Evolutionary conservation across 371 early-diverging fungal species (phyloP), one percentile per base, ranked within the genome.

Genomic region (Circinella minor): DNA sequence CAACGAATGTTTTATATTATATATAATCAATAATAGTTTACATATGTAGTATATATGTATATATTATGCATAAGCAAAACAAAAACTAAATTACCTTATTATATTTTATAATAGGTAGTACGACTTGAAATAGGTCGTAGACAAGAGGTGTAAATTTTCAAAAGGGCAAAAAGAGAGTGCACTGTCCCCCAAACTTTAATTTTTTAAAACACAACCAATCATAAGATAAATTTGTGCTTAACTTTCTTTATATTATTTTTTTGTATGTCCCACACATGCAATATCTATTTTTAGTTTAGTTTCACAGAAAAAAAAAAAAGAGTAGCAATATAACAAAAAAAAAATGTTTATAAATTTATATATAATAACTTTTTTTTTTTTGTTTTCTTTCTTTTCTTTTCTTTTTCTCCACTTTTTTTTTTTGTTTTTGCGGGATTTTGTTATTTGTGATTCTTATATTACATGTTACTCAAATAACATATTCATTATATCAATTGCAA

Each of bases 221-320:
- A 64, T n/a, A 51, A 47, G 47, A 20, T 49, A 64, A 13, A 17
- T 36, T 47, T 49, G 51, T 36, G 37, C 27, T 27, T 27, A 27
- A 27, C 27, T 27, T 27, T 27, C 27, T 27, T 27, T 27, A 27
- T 27, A 27, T 27, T 27, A 1, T 27, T 27, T 27, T 27, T 27
- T 27, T 27, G 27, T 27, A 27, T 27, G 27, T 27, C 27, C 27
- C 36, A 36, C 65, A 65, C 54, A 49, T 46, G 34, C 37, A 20
- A 65, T 54, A 27, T 36, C 65, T 65, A 65, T 65, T 65, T 65
- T 65, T 65, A 65, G 65, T 47, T 43, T 63, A 63, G 63, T 63
- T 18, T 39, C 47, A 63, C 63, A 14, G 15, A n/a, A 36, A 37
- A 37, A 36, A 61, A 13, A 36, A 63, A 46, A 43, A 9, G 43